phyloP scores from a whole-genome alignment of 495 filamentous ascomycete genomes.

The Aspergillus heteromorphus region DNA sequence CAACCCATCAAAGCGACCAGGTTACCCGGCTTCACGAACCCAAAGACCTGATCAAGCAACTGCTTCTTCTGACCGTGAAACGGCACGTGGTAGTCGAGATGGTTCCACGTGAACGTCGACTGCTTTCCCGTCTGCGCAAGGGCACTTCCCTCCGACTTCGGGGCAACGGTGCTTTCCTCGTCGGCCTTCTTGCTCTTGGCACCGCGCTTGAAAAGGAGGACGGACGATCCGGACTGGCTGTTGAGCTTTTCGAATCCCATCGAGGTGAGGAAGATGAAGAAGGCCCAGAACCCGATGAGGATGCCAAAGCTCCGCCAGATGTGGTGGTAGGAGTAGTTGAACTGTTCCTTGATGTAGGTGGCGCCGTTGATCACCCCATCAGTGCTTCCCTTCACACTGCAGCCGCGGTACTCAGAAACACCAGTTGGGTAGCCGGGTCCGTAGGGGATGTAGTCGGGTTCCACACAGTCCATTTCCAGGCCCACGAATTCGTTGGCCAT shows the following conservation, averaged over 20 bases:
- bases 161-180: constrained; percentile 19
- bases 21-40: constrained; percentile 73
- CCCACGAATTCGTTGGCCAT: constrained; percentile 87
- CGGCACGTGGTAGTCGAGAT: constrained; percentile 66
- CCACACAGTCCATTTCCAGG: constrained; percentile 76
- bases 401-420: constrained; percentile 59
- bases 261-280: constrained; percentile 64
- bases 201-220: constrained; percentile 57
- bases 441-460: constrained; percentile 57
- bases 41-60: constrained; percentile 67
- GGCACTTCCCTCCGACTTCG: constrained; percentile 14
- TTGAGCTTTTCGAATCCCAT: constrained; percentile 58
- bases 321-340: constrained; percentile 54
- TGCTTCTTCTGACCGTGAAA: constrained; percentile 46
- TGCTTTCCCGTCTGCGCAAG: constrained; percentile 24
- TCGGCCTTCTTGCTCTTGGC: constrained; percentile 32
- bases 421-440: constrained; percentile 54
- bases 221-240: constrained; percentile 56
- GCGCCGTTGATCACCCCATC: constrained; percentile 54
- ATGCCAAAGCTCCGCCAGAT: constrained; percentile 83
- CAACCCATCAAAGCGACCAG: constrained; percentile 79
- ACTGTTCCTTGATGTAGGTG: constrained; percentile 60
- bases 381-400: constrained; percentile 61
- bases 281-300: constrained; percentile 66
- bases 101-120: constrained; percentile 47